These are phyloP conservation scores for Aureoboletus auriporus DNA, from an alignment of 768 basidiomycete genomes.

Conservation along the genomic window DNA sequence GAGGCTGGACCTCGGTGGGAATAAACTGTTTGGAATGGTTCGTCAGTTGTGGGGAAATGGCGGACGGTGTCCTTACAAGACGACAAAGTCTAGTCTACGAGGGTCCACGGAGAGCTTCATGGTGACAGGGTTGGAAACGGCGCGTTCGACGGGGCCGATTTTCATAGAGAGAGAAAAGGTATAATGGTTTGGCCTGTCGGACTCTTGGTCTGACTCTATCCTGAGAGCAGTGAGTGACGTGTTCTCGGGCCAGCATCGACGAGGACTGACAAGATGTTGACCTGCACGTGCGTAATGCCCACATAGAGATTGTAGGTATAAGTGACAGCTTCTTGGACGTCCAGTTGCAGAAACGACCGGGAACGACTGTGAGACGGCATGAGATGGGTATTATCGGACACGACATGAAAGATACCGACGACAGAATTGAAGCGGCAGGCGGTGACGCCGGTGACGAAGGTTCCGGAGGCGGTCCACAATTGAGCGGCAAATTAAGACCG, in stretches of 20 bases:
- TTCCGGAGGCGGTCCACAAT: constrained; percentile 8
- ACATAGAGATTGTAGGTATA: constrained; percentile 51
- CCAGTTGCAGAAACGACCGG: constrained; percentile 22
- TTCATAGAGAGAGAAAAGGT: constrained; percentile 53
- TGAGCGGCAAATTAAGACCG: constrained; percentile 7
- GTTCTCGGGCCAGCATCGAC: neutral
- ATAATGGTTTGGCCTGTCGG: constrained; percentile 34
- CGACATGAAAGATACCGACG: constrained; percentile 10
- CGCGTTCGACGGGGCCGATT: constrained; percentile 52
- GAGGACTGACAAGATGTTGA: constrained; percentile 47
- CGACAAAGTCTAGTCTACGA: constrained; percentile 50
- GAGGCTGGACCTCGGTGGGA: constrained; percentile 54
- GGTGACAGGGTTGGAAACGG: constrained; percentile 43
- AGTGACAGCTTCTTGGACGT: constrained; percentile 13
- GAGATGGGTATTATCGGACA: constrained; percentile 4
- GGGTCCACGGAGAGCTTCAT: constrained; percentile 51
- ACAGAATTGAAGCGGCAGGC: neutral
- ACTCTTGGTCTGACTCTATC: constrained; percentile 22
- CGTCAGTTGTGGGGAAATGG: neutral
- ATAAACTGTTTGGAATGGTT: constrained; percentile 35
- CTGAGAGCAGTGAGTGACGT: constrained; percentile 17
- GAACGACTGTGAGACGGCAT: constrained; percentile 12
- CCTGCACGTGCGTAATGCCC: constrained; percentile 41
- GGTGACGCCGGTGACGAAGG: neutral
- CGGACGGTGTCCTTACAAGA: constrained; percentile 46